Evolutionary conservation across 202 grass and related monocot species (phyloP).

Genomic region (Setaria viridis): DNA sequence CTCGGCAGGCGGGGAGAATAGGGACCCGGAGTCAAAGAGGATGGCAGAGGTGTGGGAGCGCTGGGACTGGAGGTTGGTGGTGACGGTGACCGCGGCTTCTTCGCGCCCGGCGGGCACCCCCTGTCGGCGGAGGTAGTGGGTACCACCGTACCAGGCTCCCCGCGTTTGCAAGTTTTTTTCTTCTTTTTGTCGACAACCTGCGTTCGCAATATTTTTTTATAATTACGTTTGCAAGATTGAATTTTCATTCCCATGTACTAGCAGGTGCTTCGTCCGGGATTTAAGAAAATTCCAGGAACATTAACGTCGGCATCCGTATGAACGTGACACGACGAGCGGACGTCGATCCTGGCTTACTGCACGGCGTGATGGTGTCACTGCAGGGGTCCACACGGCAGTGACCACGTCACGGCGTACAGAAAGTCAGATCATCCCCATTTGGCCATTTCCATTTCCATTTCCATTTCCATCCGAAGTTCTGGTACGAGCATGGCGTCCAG

Average conservation of each 20-base stretch:
- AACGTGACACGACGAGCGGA: not conserved
- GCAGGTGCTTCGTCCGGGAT: not conserved
- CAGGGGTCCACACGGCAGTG: too few species aligned
- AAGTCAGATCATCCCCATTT: too few species aligned
- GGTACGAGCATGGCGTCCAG: not conserved
- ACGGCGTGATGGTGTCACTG: too few species aligned
- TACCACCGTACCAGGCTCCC: not conserved
- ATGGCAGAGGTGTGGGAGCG: not conserved
- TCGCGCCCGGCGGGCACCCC: slow-evolving; percentile 27
- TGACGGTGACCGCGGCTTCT: not conserved
- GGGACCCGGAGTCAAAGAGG: slow-evolving; percentile 10
- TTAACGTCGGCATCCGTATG: not conserved
- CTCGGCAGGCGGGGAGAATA: slow-evolving; percentile 6
- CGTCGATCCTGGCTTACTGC: too few species aligned
- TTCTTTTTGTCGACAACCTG: too few species aligned
- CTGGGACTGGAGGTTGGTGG: not conserved
- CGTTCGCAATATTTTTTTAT: not conserved
- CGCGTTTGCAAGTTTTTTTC: not conserved
- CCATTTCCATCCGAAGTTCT: too few species aligned
- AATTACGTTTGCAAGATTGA: not conserved
- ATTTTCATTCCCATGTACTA: not conserved
- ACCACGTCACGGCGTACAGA: too few species aligned
- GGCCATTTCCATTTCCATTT: too few species aligned
- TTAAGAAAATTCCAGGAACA: not conserved
- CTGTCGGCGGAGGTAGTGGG: not conserved